These are phyloP conservation scores for Spergularia azorica DNA, from an alignment of 179 eudicot genomes.

Conservation along the genomic window DNA sequence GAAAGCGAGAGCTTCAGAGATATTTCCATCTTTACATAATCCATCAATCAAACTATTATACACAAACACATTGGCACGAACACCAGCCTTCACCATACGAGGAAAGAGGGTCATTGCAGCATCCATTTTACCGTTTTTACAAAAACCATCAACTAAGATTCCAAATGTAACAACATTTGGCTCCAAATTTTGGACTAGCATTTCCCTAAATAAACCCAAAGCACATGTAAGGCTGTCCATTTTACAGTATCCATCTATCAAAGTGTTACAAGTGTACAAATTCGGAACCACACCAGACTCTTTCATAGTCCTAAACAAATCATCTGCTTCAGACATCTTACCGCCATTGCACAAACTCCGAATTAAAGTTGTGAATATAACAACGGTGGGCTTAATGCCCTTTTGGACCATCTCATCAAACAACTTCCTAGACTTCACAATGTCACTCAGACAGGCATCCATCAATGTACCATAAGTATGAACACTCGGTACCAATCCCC, in stretches of 20 bases:
- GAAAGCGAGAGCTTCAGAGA: constrained; percentile 48
- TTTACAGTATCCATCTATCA: constrained; percentile 79
- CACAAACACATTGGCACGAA: constrained; percentile 56
- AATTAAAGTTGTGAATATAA: constrained; percentile 66
- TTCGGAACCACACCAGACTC: constrained; percentile 54
- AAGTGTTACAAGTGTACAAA: constrained; percentile 57
- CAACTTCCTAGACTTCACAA: constrained; percentile 43
- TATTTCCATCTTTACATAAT: constrained; percentile 44
- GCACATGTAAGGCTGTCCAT: constrained; percentile 38
- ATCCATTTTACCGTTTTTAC: constrained; percentile 50
- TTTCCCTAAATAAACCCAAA: constrained; percentile 46
- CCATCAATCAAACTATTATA: constrained; percentile 77
- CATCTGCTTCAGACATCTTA: constrained; percentile 62
- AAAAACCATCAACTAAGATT: constrained; percentile 51
- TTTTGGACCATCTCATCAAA: constrained; percentile 64
- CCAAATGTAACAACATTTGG: constrained; percentile 72
- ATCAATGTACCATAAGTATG: constrained; percentile 73
- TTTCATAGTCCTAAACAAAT: constrained; percentile 48
- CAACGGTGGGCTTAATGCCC: constrained; percentile 58
- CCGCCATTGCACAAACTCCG: constrained; percentile 54
- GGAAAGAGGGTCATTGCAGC: constrained; percentile 55
- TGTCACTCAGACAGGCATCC: constrained; percentile 53
- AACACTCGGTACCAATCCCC: constrained; percentile 50
- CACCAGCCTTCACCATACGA: constrained; percentile 59
- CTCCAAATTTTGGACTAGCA: constrained; percentile 44